Percentiles rank a stretch among this genome's conserved stretches.
These are phyloP conservation scores for Jatropha multifida DNA, from an alignment of 441 rosid species.

Conservation along the genomic window DNA sequence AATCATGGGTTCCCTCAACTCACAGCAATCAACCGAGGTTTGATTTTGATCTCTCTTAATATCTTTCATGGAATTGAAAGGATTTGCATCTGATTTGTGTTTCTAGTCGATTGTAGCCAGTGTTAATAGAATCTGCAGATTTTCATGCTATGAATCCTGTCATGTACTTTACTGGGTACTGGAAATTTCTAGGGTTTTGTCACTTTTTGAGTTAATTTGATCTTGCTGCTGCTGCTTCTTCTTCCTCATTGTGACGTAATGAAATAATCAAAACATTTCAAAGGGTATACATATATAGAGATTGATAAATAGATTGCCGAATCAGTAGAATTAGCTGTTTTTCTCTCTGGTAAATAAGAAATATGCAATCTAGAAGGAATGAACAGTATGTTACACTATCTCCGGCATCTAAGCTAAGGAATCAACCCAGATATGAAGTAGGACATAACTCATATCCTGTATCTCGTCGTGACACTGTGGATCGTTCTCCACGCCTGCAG, in stretches of 20 bases:
- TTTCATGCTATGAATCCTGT: background rate
- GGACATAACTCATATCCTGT: slow-evolving; percentile 28
- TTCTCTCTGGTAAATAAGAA: slow-evolving; percentile 20
- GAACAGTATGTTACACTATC: slow-evolving; percentile 31
- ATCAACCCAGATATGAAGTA: slow-evolving; percentile 30
- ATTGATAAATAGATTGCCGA: background rate
- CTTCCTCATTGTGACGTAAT: background rate
- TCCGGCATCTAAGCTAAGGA: slow-evolving; percentile 34
- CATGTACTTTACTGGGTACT: slow-evolving; percentile 4
- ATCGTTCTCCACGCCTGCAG: slow-evolving; percentile 29
- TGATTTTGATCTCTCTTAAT: slow-evolving; percentile 4
- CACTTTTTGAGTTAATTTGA: background rate
- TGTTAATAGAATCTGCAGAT: background rate
- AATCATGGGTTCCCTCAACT: slow-evolving; percentile 17
- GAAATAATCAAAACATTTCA: background rate
- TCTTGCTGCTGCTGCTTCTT: background rate
- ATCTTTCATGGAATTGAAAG: slow-evolving; percentile 7
- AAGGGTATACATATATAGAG: background rate
- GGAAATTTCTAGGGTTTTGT: slow-evolving; percentile 15
- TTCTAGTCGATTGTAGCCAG: slow-evolving; percentile 6
- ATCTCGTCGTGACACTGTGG: slow-evolving; percentile 25
- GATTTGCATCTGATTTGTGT: slow-evolving; percentile 13
- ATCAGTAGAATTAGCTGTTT: background rate
- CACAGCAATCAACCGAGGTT: slow-evolving; percentile 19
- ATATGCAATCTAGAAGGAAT: slow-evolving; percentile 53